These are phyloP conservation scores for Tetracladium maxilliforme DNA, from an alignment of 2,329 filamentous ascomycete genomes.

Conservation along the genomic window DNA sequence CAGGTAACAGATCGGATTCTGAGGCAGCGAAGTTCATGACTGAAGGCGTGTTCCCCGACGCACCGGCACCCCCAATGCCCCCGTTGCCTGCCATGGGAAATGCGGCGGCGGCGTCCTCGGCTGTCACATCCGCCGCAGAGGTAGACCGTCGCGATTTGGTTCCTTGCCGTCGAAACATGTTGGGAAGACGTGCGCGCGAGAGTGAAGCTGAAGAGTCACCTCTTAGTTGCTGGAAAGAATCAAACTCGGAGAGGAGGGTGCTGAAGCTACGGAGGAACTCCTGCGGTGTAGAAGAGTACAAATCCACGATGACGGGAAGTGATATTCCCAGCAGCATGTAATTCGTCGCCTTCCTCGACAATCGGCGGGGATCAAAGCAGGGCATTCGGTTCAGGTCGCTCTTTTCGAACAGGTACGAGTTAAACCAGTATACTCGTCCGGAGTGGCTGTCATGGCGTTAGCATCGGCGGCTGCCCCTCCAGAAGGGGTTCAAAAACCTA, in stretches of 20 bases:
- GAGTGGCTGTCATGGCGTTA: slow-evolving; percentile 52
- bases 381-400: slow-evolving; percentile 67
- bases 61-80: slow-evolving; percentile 13
- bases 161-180: slow-evolving; percentile 62
- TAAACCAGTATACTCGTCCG: slow-evolving; percentile 95
- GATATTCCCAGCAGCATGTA: slow-evolving; percentile 88
- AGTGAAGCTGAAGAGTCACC: slow-evolving; percentile 55
- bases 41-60: slow-evolving; percentile 11
- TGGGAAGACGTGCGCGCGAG: slow-evolving; percentile 63
- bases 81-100: slow-evolving; percentile 29
- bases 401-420: slow-evolving; percentile 84
- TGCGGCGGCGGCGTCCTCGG: no score
- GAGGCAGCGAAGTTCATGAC: slow-evolving; percentile 34
- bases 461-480: slow-evolving; percentile 1
- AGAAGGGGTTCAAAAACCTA: slow-evolving; percentile 27
- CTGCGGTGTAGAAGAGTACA: slow-evolving; percentile 62
- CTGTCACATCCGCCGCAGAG: slow-evolving; percentile 44
- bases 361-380: slow-evolving; percentile 71
- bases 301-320: slow-evolving; percentile 76
- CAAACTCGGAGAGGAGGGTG: slow-evolving; percentile 77
- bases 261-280: slow-evolving; percentile 85
- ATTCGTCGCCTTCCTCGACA: slow-evolving; percentile 82
- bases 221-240: slow-evolving; percentile 81
- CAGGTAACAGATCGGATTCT: slow-evolving; percentile 54
- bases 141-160: slow-evolving; percentile 42